Evolutionary conservation across 2,329 filamentous ascomycete species (phyloP).

Genomic region (Xylariaceae sp.): DNA sequence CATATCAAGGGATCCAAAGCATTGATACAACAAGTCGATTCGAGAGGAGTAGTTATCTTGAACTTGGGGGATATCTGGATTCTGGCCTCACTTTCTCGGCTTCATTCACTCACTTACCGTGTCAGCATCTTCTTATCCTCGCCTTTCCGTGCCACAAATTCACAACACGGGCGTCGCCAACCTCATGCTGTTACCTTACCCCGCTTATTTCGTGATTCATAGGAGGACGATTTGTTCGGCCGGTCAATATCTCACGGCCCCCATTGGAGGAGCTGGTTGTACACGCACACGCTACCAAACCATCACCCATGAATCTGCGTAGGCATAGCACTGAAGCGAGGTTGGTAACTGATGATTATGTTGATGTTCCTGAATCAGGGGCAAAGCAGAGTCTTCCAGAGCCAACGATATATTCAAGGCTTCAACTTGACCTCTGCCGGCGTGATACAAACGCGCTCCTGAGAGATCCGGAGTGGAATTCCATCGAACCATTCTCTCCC

Average conservation of each 20-base stretch:
- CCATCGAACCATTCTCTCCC: not conserved
- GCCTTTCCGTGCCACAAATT: not conserved
- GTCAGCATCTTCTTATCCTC: not conserved
- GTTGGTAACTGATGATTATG: not conserved
- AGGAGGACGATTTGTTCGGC: not conserved
- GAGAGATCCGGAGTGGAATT: too few relatives aligned
- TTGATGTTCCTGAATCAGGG: too few relatives aligned
- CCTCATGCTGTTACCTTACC: not conserved
- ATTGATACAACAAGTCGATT: not conserved
- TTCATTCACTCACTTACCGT: not conserved
- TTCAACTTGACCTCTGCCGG: too few relatives aligned
- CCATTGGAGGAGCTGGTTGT: not conserved
- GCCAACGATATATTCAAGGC: not conserved
- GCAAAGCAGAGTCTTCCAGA: not conserved
- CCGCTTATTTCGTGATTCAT: not conserved
- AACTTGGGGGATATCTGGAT: not conserved
- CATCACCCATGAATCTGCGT: not conserved
- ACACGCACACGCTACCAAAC: not conserved
- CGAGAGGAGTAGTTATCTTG: not conserved
- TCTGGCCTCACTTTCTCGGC: not conserved
- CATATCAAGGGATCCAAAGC: not conserved
- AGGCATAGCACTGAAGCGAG: not conserved
- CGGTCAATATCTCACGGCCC: not conserved
- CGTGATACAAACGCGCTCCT: too few relatives aligned
- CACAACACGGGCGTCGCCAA: not conserved